Conservation (phyloP, 2,329 filamentous ascomycete species). For the Penicillium digitatum region DNA sequence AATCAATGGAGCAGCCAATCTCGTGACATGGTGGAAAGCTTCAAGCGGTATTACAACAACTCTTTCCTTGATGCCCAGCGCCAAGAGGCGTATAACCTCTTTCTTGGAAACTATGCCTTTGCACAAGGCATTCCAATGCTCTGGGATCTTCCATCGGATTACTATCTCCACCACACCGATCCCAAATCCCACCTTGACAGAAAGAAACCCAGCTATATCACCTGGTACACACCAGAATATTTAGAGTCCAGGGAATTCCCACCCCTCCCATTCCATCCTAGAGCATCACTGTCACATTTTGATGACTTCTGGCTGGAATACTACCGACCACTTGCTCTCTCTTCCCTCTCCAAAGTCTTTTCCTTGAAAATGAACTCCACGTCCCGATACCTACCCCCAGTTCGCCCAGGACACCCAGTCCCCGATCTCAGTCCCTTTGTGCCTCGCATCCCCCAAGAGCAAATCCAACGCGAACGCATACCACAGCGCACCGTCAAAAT, state of each 20-base stretch:
- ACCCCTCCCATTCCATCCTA: constrained; percentile 34
- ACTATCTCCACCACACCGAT: constrained; percentile 88
- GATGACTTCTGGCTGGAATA: constrained; percentile 99
- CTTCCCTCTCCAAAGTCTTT: constrained; percentile 88
- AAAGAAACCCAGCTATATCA: constrained; percentile 68
- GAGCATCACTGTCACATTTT: constrained; percentile 51
- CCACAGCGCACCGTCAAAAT: constrained; percentile 60
- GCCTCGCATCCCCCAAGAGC: constrained; percentile 59
- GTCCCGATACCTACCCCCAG: constrained; percentile 70
- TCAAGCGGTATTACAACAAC: constrained; percentile 99
- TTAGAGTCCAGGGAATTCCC: constrained; percentile 62
- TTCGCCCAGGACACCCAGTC: constrained; percentile 63
- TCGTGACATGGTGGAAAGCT: constrained; percentile 97
- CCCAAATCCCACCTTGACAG: constrained; percentile 68
- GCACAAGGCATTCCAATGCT: constrained; percentile 84
- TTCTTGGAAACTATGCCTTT: constrained; percentile 93
- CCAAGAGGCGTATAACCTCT: constrained; percentile 96
- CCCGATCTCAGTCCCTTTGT: constrained; percentile 84
- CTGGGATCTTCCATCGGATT: constrained; percentile 92
- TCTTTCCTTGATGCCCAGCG: constrained; percentile 96
- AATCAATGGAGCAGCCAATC: constrained; percentile 99
- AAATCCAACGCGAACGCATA: constrained; percentile 57
- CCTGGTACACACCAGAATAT: constrained; percentile 77
- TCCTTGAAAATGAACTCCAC: constrained; percentile 89
- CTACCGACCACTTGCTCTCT: constrained; percentile 82